Evolutionary conservation across 164 flowering plant genomes (phyloP).

Genomic region (Kalanchoe fedtschenkoi): DNA sequence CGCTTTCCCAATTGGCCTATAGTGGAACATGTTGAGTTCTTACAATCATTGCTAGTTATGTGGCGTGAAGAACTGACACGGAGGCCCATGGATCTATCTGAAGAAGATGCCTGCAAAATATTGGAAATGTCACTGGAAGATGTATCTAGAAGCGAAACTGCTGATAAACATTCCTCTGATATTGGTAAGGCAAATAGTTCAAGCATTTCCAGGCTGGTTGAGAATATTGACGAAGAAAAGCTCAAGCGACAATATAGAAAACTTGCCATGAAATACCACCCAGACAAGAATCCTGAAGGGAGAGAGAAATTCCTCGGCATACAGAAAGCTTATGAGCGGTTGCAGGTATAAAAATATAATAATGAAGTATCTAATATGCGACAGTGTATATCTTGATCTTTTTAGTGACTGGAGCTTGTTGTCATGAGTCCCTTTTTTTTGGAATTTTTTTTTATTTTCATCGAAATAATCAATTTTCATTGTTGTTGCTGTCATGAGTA

Average conservation of each 20-base stretch:
- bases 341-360: constrained; percentile 96
- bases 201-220: constrained; percentile 63
- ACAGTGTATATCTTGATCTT: neutral
- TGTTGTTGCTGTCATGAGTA: neutral
- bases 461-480: too few relatives aligned
- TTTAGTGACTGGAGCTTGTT: neutral
- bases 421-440: too few relatives aligned
- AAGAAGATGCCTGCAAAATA: constrained; percentile 95
- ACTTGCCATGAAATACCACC: constrained; percentile 96
- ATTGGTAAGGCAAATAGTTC: constrained; percentile 29
- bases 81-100: constrained; percentile 98
- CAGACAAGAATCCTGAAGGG: constrained; percentile 99
- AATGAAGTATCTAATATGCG: neutral
- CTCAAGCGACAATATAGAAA: constrained; percentile 95
- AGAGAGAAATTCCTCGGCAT: constrained; percentile 96
- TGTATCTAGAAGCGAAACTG: constrained; percentile 39
- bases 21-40: constrained; percentile 96
- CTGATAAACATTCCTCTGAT: constrained; percentile 22
- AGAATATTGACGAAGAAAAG: constrained; percentile 95
- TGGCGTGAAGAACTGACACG: constrained; percentile 99
- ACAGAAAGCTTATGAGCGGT: constrained; percentile 96
- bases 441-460: too few relatives aligned
- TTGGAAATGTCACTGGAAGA: constrained; percentile 83
- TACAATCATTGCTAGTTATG: constrained; percentile 91
- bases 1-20: constrained; percentile 98